Evolutionary conservation across 768 basidiomycete genomes (phyloP).

Genomic region (Hericium erinaceus): DNA sequence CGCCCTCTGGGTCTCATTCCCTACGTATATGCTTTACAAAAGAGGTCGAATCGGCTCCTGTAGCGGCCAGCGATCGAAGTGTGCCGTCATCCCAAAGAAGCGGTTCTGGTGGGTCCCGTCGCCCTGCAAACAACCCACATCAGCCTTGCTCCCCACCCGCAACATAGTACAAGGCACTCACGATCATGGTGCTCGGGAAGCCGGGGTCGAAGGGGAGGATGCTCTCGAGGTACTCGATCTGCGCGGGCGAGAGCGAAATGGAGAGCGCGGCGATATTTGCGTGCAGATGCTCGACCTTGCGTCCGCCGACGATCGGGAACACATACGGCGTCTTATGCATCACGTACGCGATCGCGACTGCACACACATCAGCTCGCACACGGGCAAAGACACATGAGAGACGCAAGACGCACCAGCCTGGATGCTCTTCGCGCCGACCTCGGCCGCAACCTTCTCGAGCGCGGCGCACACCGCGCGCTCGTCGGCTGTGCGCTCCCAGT

Average conservation of each 20-base stretch:
- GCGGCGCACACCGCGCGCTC: neutral
- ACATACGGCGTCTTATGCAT: conserved; percentile 39
- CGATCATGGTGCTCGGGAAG: conserved; percentile 29
- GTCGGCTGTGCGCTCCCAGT: neutral
- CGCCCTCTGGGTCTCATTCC: too few species aligned
- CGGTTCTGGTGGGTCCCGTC: neutral
- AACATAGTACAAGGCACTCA: conserved; percentile 14
- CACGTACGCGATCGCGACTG: conserved; percentile 45
- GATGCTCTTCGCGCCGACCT: conserved; percentile 26
- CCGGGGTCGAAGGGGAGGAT: conserved; percentile 35
- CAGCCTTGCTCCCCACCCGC: too few species aligned
- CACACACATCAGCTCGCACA: neutral
- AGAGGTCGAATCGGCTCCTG: conserved; percentile 16
- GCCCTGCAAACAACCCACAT: neutral
- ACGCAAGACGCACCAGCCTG: neutral
- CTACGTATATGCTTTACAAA: too few species aligned
- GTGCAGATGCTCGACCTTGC: conserved; percentile 41
- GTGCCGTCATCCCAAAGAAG: neutral
- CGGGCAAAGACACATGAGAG: too few species aligned
- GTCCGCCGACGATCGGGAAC: conserved; percentile 24
- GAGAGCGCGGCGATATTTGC: conserved; percentile 42
- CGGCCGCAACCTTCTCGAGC: conserved; percentile 22
- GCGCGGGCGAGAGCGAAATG: conserved; percentile 33
- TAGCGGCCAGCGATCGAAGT: neutral
- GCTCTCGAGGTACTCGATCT: conserved; percentile 36